Evolutionary conservation across 1,139 yeast genomes (phyloP).

Genomic region (Eremothecium cymbalariae): DNA sequence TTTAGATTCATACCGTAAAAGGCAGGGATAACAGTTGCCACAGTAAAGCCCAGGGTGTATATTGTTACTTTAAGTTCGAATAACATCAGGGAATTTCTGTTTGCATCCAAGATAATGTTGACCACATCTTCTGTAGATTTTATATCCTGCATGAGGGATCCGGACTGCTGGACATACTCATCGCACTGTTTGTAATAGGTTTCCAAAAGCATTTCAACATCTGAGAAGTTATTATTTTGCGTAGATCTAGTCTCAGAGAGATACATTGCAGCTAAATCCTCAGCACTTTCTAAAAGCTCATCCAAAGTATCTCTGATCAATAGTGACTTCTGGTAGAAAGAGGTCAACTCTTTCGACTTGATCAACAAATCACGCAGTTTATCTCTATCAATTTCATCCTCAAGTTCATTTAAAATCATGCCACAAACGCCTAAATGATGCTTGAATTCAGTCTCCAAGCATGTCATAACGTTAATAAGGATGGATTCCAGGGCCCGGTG

Average conservation of each 20-base stretch:
- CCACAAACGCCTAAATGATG: conserved; percentile 65
- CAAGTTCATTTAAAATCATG: conserved; percentile 52
- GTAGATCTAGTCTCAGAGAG: conserved; percentile 31
- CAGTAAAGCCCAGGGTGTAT: conserved; percentile 80
- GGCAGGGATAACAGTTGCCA: conserved; percentile 68
- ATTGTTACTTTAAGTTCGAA: conserved; percentile 79
- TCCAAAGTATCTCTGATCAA: conserved; percentile 65
- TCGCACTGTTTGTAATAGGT: conserved; percentile 93
- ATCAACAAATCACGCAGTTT: conserved; percentile 59
- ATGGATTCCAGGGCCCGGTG: conserved; percentile 85
- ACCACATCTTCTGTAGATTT: conserved; percentile 93
- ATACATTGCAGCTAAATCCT: conserved; percentile 80
- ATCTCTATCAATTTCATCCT: conserved; percentile 60
- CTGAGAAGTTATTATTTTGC: conserved; percentile 47
- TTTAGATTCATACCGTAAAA: conserved; percentile 93
- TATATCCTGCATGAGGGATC: conserved; percentile 72
- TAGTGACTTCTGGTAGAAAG: conserved; percentile 58
- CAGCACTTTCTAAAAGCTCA: conserved; percentile 75
- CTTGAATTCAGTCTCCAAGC: conserved; percentile 76
- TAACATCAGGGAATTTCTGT: conserved; percentile 87
- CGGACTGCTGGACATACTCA: conserved; percentile 92
- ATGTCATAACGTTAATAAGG: conserved; percentile 74
- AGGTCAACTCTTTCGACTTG: conserved; percentile 55
- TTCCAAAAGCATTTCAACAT: conserved; percentile 83
- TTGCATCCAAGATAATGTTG: conserved; percentile 88